Evolutionary conservation across 306 rosid genomes (phyloP).

Genomic region (Pueraria montana): DNA sequence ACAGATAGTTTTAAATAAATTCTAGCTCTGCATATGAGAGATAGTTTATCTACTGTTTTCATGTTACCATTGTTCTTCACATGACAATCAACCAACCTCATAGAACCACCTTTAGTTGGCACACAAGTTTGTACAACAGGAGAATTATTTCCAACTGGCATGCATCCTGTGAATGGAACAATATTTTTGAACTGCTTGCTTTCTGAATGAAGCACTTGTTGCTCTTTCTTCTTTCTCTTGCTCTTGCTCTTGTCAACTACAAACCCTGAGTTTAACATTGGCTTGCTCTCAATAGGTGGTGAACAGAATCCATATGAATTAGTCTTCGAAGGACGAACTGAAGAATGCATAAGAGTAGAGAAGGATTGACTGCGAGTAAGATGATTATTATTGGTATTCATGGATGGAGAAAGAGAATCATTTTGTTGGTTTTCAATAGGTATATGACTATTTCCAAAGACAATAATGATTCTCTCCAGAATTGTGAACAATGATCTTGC

Average conservation of each 20-base stretch:
- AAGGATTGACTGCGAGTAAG: slow-evolving; percentile 56
- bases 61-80: slow-evolving; percentile 30
- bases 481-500: slow-evolving; percentile 84
- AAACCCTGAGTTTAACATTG: no score
- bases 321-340: slow-evolving; percentile 56
- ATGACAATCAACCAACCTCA: slow-evolving; percentile 51
- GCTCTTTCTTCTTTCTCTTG: slow-evolving; percentile 49
- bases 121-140: slow-evolving; percentile 46
- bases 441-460: slow-evolving; percentile 58
- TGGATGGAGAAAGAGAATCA: slow-evolving; percentile 24
- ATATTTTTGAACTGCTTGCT: slow-evolving; percentile 42
- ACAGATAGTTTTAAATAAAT: slow-evolving; percentile 60
- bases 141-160: slow-evolving; percentile 54
- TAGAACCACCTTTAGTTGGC: slow-evolving; percentile 58
- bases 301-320: slow-evolving; percentile 31
- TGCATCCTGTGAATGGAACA: slow-evolving; percentile 63
- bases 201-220: slow-evolving; percentile 49
- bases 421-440: slow-evolving; percentile 34
- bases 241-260: slow-evolving; percentile 36
- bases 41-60: slow-evolving; percentile 43
- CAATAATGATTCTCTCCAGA: slow-evolving; percentile 71
- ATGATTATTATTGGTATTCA: slow-evolving; percentile 32
- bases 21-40: slow-evolving; percentile 47
- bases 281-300: slow-evolving; percentile 43
- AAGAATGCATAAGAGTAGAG: slow-evolving; percentile 42